Conservation (phyloP, 1,284 basidiomycete genomes). For the Ceratobasidium sp. region DNA sequence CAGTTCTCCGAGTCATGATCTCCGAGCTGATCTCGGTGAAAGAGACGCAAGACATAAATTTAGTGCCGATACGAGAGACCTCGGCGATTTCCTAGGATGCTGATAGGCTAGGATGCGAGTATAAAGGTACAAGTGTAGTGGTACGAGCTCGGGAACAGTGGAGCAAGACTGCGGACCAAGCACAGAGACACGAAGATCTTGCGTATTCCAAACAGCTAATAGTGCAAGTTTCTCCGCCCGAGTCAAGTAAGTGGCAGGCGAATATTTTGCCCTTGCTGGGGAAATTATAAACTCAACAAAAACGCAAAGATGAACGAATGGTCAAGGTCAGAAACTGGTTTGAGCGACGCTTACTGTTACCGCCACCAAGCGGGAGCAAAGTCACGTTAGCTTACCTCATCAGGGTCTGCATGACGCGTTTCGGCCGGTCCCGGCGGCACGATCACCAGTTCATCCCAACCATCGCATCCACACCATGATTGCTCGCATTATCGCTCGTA, state of each 20-base stretch:
- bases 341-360: not conserved
- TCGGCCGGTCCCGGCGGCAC: slow-evolving; percentile 25
- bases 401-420: slow-evolving; percentile 31
- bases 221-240: too few relatives aligned
- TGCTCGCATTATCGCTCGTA: slow-evolving; percentile 38
- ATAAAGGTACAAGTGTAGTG: not conserved
- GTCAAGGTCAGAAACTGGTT: too few relatives aligned
- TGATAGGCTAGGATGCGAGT: slow-evolving; percentile 3
- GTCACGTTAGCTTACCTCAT: not conserved
- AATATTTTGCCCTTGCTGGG: too few relatives aligned
- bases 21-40: slow-evolving; percentile 15
- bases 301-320: too few relatives aligned
- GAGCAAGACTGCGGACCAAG: not conserved
- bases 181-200: too few relatives aligned
- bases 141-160: too few relatives aligned
- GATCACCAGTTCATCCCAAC: slow-evolving; percentile 33
- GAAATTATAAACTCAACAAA: too few relatives aligned
- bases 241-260: too few relatives aligned
- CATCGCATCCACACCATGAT: slow-evolving; percentile 38
- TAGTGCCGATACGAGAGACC: too few relatives aligned
- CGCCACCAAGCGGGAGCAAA: slow-evolving; percentile 1
- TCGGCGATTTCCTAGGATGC: not conserved
- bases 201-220: too few relatives aligned
- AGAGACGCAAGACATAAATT: not conserved
- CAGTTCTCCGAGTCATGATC: not conserved